Evolutionary conservation across 768 basidiomycete genomes (phyloP), one percentile per base, ranked within the genome.

Genomic region (Cystobasidium ongulense): DNA sequence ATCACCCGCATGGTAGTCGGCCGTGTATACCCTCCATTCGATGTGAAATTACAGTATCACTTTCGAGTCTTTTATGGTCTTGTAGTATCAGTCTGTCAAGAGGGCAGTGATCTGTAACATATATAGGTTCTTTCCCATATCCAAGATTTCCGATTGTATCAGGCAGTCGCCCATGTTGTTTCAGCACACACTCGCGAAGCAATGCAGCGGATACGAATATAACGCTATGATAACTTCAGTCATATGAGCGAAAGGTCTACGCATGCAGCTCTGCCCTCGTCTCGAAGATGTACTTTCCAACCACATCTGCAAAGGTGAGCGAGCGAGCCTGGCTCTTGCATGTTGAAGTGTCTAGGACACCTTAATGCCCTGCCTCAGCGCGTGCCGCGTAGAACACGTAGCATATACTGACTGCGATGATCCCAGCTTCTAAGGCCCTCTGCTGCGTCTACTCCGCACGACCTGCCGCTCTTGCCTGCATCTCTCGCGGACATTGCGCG

Each of bases 401-500:
- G n/a, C 7, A 50, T 50, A 41, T 21, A 21, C 46, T 50, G 46
- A 38, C 7, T 15, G 23, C 18, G 25, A 15, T 8, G 13, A 33
- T n/a, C 25, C 4, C 53, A 71, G 68, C 5, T 71, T 27, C 68
- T 71, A 4, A 10, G 68, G 17, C 68, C 68, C 7, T 70, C 67
- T n/a, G 46, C 74, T 10, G 74, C 74, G 13, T 72, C 54, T 17
- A 61, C 74, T 11, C 74, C 74, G n/a, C 65, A 72, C 39, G 74
- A 75, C 46, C 17, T 50, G 35, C 66, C 66, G 21, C 74, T 70
- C 15, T 39, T 75, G 38, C 74, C 74, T 29, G 39, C 52, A 10
- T 75, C 74, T 25, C 67, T 75, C 21, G 74, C 74, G 13, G 74
- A 66, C 18, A 72, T 75, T 7, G 74, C 74, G n/a, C 68, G 62